A percentile compares a stretch with the other conserved stretches of the same genome.
phyloP scores from a whole-genome alignment of 106 monocot species.

The Acorus gramineus region DNA sequence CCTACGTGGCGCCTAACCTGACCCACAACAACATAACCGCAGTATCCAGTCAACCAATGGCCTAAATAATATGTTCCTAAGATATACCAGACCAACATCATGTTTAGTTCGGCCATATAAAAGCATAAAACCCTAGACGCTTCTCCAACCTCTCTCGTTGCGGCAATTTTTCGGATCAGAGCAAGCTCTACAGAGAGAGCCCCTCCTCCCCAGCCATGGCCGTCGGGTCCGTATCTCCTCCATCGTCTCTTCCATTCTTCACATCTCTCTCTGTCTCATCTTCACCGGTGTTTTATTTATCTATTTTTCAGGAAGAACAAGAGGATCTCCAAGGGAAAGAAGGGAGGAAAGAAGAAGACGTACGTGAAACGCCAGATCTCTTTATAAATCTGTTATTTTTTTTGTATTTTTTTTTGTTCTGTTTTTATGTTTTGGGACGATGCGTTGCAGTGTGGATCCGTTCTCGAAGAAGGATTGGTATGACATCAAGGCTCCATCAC shows the following conservation, averaged over 20 bases:
- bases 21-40: too few species aligned
- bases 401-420: background rate
- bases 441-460: constrained; percentile 26
- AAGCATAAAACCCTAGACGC: too few species aligned
- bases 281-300: background rate
- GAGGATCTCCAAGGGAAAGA: constrained; percentile 43
- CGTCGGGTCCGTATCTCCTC: constrained; percentile 16
- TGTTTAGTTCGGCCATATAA: too few species aligned
- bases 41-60: too few species aligned
- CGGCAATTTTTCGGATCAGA: too few species aligned
- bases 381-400: background rate
- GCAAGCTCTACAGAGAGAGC: too few species aligned
- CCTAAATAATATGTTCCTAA: too few species aligned
- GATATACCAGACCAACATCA: too few species aligned
- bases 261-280: background rate
- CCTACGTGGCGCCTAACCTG: too few species aligned
- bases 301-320: constrained; percentile 27
- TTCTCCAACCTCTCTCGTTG: too few species aligned
- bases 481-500: constrained; percentile 36
- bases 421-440: background rate
- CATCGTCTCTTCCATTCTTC: background rate
- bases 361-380: constrained; percentile 1
- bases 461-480: constrained; percentile 49
- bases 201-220: constrained; percentile 20
- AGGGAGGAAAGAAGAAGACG: constrained; percentile 42